A percentile compares a stretch with the other conserved stretches of the same genome.
phyloP scores from a whole-genome alignment of 2,329 filamentous ascomycete genomes.

The Amauroascus niger region DNA sequence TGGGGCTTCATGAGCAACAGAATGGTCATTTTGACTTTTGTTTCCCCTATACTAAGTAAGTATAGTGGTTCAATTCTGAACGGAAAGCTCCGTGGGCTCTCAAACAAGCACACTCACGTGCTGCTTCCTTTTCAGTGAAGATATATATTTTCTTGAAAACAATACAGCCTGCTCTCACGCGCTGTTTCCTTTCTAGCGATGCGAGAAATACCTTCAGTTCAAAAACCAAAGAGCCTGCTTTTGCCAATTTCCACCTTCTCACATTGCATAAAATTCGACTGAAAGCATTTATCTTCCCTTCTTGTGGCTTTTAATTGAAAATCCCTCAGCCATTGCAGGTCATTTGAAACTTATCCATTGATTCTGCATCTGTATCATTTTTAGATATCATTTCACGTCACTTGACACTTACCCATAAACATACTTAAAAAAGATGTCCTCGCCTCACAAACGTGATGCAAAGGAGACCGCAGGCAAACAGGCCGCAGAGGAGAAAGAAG shows the following conservation, averaged over 20 bases:
- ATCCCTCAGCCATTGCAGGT: not conserved
- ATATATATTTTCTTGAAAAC: too few relatives aligned
- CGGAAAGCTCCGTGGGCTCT: slow-evolving; percentile 10
- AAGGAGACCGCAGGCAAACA: not conserved
- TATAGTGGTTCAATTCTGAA: not conserved
- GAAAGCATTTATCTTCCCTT: not conserved
- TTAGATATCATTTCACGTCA: not conserved
- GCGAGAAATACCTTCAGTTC: slow-evolving; percentile 4
- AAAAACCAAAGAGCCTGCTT: slow-evolving; percentile 1
- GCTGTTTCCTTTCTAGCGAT: not conserved
- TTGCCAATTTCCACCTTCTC: slow-evolving; percentile 5
- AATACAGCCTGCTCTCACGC: too few relatives aligned
- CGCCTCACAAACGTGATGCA: not conserved
- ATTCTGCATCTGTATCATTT: not conserved
- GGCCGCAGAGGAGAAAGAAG: not conserved
- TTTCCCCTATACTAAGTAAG: not conserved
- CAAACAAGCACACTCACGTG: slow-evolving; percentile 9
- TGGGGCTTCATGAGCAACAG: not conserved
- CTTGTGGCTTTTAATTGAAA: not conserved
- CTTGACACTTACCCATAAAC: not conserved
- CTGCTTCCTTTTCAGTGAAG: too few relatives aligned
- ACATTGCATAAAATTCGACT: not conserved
- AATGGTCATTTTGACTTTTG: not conserved
- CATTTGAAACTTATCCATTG: not conserved
- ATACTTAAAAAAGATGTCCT: slow-evolving; percentile 5